Percentiles rank a stretch among this genome's conserved stretches.
Conservation (phyloP, 2,329 filamentous ascomycete genomes). For the Hypoxylon sp. region DNA sequence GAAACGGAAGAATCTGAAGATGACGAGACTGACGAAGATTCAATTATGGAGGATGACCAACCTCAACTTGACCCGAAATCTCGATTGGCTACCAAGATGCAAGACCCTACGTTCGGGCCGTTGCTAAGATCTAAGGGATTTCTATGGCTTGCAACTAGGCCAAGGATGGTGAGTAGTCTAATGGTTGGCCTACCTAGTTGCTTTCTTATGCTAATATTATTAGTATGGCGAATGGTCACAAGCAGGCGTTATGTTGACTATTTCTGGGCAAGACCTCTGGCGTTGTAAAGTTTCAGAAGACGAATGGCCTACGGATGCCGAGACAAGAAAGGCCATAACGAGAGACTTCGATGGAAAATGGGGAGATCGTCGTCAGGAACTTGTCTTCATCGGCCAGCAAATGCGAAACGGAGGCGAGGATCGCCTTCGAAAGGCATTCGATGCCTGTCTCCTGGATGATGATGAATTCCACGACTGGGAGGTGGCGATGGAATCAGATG, state of each 20-base stretch:
- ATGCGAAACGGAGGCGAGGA: constrained; percentile 62
- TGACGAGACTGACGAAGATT: constrained; percentile 48
- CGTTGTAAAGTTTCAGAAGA: constrained; percentile 71
- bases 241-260: constrained; percentile 74
- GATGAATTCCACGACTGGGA: constrained; percentile 65
- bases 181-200: no score
- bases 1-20: constrained; percentile 57
- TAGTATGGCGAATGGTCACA: constrained; percentile 73
- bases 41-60: constrained; percentile 49
- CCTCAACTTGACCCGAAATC: constrained; percentile 54
- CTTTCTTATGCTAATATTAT: constrained; percentile 25
- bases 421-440: constrained; percentile 67
- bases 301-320: constrained; percentile 64
- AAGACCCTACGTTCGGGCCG: constrained; percentile 65
- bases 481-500: constrained; percentile 47
- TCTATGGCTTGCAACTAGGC: constrained; percentile 72
- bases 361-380: constrained; percentile 79
- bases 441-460: constrained; percentile 74
- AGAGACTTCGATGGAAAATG: constrained; percentile 71
- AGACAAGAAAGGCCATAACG: constrained; percentile 64
- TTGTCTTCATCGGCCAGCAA: constrained; percentile 80
- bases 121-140: constrained; percentile 76
- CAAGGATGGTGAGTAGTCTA: constrained; percentile 57
- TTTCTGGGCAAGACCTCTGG: constrained; percentile 69
- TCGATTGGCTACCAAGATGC: constrained; percentile 68